Percentiles rank a stretch among this genome's conserved stretches.
Evolutionary conservation across 1,284 basidiomycete genomes (phyloP).

Genomic region (Melampsora medusae): DNA sequence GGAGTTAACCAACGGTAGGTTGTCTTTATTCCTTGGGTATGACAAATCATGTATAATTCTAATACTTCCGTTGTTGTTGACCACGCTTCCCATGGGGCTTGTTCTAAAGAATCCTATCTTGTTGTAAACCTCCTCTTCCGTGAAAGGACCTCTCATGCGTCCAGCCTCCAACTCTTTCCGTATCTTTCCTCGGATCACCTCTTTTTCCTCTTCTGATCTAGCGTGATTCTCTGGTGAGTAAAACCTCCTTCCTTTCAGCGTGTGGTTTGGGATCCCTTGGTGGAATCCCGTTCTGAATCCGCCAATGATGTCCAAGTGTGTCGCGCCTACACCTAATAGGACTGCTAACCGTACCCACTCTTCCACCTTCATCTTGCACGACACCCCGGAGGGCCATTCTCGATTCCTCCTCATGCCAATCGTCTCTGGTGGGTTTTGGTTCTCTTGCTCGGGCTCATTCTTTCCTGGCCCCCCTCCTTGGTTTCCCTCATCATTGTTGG

Average conservation of each 20-base stretch:
- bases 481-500: too few species aligned
- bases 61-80: neutral
- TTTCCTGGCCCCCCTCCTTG: too few species aligned
- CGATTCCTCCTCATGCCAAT: too few species aligned
- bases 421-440: too few species aligned
- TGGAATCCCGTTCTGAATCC: neutral
- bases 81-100: neutral
- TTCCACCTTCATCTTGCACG: too few species aligned
- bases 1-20: conserved; percentile 1
- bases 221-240: too few species aligned
- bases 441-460: too few species aligned
- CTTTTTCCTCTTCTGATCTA: too few species aligned
- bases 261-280: conserved; percentile 8
- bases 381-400: too few species aligned
- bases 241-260: neutral
- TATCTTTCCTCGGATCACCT: too few species aligned
- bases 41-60: neutral
- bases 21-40: neutral
- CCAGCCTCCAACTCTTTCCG: neutral
- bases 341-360: neutral
- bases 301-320: neutral
- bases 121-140: neutral
- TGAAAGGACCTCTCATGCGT: conserved; percentile 1
- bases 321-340: neutral
- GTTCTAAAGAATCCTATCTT: neutral